phyloP scores from a whole-genome alignment of 176 grass and related monocot genomes.

The Oryza glumipatula region DNA sequence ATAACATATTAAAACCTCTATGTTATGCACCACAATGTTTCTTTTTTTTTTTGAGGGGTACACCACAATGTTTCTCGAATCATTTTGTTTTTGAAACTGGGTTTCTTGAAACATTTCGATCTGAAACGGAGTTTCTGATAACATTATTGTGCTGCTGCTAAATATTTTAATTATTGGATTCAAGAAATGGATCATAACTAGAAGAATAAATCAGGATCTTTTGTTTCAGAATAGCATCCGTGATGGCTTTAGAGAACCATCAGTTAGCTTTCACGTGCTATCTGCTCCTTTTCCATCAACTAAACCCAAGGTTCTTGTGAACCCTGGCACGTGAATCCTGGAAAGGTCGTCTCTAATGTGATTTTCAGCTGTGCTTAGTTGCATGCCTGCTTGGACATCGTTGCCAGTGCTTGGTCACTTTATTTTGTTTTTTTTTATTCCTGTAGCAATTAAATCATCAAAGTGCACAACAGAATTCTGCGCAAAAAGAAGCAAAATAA shows the following conservation, averaged over 20 bases:
- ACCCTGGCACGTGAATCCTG: conserved; percentile 1
- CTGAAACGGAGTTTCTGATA: not conserved
- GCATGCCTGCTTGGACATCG: not conserved
- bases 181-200: not conserved
- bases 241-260: conserved; percentile 9
- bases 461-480: not conserved
- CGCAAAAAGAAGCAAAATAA: not conserved
- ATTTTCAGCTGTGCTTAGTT: not conserved
- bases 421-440: not conserved
- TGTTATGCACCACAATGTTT: not conserved
- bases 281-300: conserved; percentile 19
- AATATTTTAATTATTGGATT: not conserved
- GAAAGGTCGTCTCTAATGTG: not conserved
- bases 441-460: not conserved
- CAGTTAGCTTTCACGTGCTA: conserved; percentile 18
- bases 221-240: conserved; percentile 14
- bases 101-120: not conserved
- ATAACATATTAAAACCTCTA: not conserved
- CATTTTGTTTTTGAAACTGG: too few species aligned
- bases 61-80: not conserved
- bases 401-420: not conserved
- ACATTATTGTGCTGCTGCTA: not conserved
- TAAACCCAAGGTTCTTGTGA: conserved; percentile 44
- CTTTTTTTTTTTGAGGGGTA: not conserved
- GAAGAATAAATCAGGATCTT: conserved; percentile 26